phyloP scores from a whole-genome alignment of 176 grass and related monocot species.

The Carex myosuroides region DNA sequence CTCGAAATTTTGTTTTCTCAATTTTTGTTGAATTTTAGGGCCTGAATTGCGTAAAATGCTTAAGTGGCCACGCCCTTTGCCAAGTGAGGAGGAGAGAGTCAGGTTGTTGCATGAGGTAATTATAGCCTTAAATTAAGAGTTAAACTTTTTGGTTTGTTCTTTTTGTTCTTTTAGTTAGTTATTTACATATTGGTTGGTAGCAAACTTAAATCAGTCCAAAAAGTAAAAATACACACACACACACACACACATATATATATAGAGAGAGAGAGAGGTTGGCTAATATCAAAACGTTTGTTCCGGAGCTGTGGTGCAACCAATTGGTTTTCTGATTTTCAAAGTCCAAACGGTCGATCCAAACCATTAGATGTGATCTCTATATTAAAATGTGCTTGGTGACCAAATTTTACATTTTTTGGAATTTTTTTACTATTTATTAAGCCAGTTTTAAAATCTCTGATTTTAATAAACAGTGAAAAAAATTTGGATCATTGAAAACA shows the following conservation, averaged over 20 bases:
- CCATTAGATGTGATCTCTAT: no score
- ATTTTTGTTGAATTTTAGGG: slow-evolving; percentile 46
- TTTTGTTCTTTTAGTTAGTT: background rate
- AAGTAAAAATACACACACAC: background rate
- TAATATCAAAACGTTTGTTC: no score
- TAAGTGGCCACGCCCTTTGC: slow-evolving; percentile 79
- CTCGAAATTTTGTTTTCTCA: background rate
- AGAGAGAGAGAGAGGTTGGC: no score
- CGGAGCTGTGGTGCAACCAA: no score
- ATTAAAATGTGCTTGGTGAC: no score
- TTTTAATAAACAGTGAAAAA: no score
- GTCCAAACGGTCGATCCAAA: no score
- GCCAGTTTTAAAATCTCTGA: no score
- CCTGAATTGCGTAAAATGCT: slow-evolving; percentile 59
- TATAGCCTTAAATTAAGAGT: background rate
- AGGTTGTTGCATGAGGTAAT: slow-evolving; percentile 88
- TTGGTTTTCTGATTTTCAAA: no score
- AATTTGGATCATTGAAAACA: no score
- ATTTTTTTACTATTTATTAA: no score
- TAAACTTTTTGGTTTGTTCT: background rate
- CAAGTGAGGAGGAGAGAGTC: slow-evolving; percentile 87
- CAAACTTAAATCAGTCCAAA: background rate
- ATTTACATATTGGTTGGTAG: background rate
- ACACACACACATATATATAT: background rate
- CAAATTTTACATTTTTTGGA: no score